Evolutionary conservation across 805 yeast genomes (phyloP), one percentile per base, ranked within the genome.

Genomic region (Barnettozyma californica): DNA sequence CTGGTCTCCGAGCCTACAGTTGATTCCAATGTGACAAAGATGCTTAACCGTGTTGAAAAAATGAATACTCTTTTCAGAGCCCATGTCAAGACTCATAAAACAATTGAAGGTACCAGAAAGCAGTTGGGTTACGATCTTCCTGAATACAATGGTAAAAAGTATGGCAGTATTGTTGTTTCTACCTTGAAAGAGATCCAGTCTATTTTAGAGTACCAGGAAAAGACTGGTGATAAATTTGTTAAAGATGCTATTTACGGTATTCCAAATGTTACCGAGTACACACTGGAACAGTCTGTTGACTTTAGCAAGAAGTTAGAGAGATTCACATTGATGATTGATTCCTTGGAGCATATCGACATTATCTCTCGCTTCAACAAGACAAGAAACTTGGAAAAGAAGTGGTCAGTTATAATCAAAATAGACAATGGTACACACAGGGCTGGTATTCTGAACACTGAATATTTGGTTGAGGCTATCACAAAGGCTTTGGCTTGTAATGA

Each of bases 1-100:
- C 53, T 81, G 5, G 73, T 83, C 25, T 74, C 79, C 52, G 55
- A 68, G 41, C 46, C 56, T 1, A 62, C 62, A 16, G 74, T 80
- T 54, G 54, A 65, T 31, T 48, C 46, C 26, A 78, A 79, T 56
- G 66, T 74, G 48, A 66, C 66, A n/a, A 64, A 61, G 25, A 78
- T 77, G 82, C 69, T 78, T 8, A 53, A 56, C 8, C 71, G 68
- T 51, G 74, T 79, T 2, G 45, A 50, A 1, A 57, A 60, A 1
- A 58, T 77, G 40, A 53, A 58, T 9, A 63, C 66, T n/a, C 68
- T 63, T 18, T 84, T 85, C 61, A 70, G 95, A 50, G 83, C 86
- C 4, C 90, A 85, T 60, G 80, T 86, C 20, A 86, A 86, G 63
- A 87, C 94, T 0, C 90, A 84, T 62, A 86, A 87, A 62, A 75